A percentile compares a stretch with the other conserved stretches of the same genome.
Conservation (phyloP, 208 protist genomes). For the Phytomonas sp. region DNA sequence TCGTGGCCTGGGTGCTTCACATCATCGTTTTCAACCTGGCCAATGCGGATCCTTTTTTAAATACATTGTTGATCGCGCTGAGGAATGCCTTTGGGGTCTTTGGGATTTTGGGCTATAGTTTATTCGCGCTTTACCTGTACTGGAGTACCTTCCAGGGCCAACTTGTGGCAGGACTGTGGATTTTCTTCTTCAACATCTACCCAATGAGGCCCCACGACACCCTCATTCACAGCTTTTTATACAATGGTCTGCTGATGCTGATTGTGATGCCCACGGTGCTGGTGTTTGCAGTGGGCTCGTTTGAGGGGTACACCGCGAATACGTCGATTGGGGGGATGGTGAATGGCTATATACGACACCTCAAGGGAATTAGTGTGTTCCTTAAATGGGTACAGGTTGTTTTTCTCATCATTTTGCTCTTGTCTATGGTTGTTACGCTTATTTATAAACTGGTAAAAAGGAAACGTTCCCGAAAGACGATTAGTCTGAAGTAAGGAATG, state of each 20-base stretch:
- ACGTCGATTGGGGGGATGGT: slow-evolving; percentile 68
- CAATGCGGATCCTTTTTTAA: slow-evolving; percentile 43
- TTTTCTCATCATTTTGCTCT: slow-evolving; percentile 44
- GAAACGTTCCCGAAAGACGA: neutral
- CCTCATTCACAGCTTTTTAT: slow-evolving; percentile 92
- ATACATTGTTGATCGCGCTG: slow-evolving; percentile 68
- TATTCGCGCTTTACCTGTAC: slow-evolving; percentile 90
- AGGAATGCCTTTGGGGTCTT: slow-evolving; percentile 83
- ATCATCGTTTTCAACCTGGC: slow-evolving; percentile 86
- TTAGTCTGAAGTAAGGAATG: neutral
- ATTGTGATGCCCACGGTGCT: slow-evolving; percentile 85
- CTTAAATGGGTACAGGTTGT: slow-evolving; percentile 65
- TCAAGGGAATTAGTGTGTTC: slow-evolving; percentile 59
- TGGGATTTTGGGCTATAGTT: slow-evolving; percentile 82
- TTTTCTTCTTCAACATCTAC: slow-evolving; percentile 82
- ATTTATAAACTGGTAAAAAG: neutral
- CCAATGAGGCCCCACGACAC: slow-evolving; percentile 88
- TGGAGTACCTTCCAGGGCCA: slow-evolving; percentile 88
- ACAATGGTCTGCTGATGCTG: slow-evolving; percentile 90
- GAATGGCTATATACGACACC: slow-evolving; percentile 61
- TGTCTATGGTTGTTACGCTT: slow-evolving; percentile 25
- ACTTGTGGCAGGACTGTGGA: slow-evolving; percentile 81
- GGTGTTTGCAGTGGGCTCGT: slow-evolving; percentile 82
- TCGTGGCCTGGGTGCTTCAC: slow-evolving; percentile 81
- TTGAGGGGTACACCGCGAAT: slow-evolving; percentile 72